Base-by-base conservation (phyloP, 371 early-diverging fungal species). In the Circinella umbellata region DNA sequence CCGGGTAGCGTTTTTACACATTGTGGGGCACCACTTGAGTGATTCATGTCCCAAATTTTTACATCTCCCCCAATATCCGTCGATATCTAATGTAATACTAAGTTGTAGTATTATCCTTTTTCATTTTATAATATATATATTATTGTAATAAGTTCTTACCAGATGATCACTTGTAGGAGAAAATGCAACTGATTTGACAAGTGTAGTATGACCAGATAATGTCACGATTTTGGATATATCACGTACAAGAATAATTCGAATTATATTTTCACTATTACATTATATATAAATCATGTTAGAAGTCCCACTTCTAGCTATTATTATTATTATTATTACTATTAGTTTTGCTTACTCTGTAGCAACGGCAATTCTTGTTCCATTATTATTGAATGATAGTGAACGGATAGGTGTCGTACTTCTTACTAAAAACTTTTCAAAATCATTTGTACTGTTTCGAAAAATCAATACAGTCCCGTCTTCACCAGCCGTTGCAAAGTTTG, bases 51-150 rank as follows among this genome's bases (percentile, higher is more conserved):
- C 92, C 92, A 92, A 7, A 92, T 75, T n/a, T 79, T 77, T 17
- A 90, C 77, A 27, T 79, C 78, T 6, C 92, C 92, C 27, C 89
- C 87, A 55, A 81, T 82, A 14, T 82, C 83, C 11, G 88, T 82
- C 8, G 92, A 92, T 9, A 82, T 49, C 80, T 76, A 66, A 35
- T 27, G 2, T 34, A 27, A 27, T 3, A 59, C 17, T 8, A 38
- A 51, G 14, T 49, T n/a, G 53, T 11, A 61, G 14, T 35, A 4
- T n/a, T 20, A 2, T 38, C 42, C 55, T 38, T 10, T 42, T 36
- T 17, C 3, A 35, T 54, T 18, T 64, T 2, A 59, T 14, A 17
- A 9, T 34, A 46, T 18, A 34, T 55, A 17, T n/a, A 36, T 18
- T 64, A 3, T 9, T 9, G 3, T 9, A 42, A 2, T 6, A 42